Conservation (phyloP, 495 filamentous ascomycete genomes). For the Lasiosphaeria miniovina region DNA sequence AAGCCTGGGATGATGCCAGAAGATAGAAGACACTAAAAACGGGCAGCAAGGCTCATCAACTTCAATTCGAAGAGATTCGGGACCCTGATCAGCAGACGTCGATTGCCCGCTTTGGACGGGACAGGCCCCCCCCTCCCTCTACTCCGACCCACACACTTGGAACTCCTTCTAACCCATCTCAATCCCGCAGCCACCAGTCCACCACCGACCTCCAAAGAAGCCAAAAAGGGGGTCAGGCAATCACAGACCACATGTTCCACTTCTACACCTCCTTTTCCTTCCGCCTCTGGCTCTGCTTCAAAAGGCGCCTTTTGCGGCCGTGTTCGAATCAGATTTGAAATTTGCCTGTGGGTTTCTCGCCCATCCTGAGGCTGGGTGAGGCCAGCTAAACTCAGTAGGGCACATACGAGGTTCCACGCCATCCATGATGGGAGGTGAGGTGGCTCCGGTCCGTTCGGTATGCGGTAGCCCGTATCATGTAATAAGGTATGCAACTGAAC, state of each 20-base stretch:
- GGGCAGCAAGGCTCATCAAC: background rate
- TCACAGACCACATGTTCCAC: background rate
- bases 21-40: background rate
- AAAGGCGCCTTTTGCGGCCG: too few relatives aligned
- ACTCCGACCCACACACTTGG: background rate
- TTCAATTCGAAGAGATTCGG: background rate
- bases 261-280: background rate
- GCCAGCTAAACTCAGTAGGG: too few relatives aligned
- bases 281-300: too few relatives aligned
- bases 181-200: conserved; percentile 1
- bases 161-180: background rate
- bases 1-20: too few relatives aligned
- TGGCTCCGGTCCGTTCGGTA: too few relatives aligned
- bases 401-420: too few relatives aligned
- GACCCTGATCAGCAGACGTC: background rate
- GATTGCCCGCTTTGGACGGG: background rate
- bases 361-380: too few relatives aligned
- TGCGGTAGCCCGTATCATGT: too few relatives aligned
- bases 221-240: background rate
- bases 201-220: background rate
- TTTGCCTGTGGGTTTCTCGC: too few relatives aligned
- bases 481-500: too few relatives aligned
- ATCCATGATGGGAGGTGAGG: too few relatives aligned
- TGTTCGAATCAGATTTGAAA: too few relatives aligned
- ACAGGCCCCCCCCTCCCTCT: background rate